A percentile compares a stretch with the other conserved stretches of the same genome.
These are phyloP conservation scores for Endocalyx cinctus DNA, from an alignment of 2,329 filamentous ascomycete genomes.

Conservation along the genomic window DNA sequence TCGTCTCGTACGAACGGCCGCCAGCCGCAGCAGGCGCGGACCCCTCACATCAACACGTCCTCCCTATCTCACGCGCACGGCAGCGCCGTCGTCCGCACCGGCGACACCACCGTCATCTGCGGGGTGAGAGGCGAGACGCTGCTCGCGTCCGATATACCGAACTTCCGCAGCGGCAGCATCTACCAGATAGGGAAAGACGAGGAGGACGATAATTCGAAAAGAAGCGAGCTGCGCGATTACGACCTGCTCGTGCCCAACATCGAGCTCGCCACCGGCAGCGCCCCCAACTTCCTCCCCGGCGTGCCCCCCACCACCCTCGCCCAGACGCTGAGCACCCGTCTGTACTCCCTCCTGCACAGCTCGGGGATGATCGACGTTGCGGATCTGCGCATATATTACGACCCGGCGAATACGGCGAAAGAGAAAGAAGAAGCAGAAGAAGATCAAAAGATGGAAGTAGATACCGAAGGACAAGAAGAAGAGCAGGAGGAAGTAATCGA, in stretches of 20 bases:
- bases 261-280: constrained; percentile 85
- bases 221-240: constrained; percentile 51
- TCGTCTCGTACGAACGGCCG: constrained; percentile 80
- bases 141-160: constrained; percentile 67
- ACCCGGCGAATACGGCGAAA: constrained; percentile 19
- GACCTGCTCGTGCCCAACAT: constrained; percentile 89
- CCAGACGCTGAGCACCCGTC: constrained; percentile 77
- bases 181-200: constrained; percentile 27
- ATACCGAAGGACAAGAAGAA: constrained; percentile 15
- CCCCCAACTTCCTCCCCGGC: constrained; percentile 79
- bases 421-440: constrained; percentile 21
- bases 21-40: constrained; percentile 61
- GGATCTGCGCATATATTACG: constrained; percentile 66
- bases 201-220: constrained; percentile 25
- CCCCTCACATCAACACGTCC: constrained; percentile 72
- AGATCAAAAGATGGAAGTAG: constrained; percentile 31
- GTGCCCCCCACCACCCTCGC: constrained; percentile 74
- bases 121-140: constrained; percentile 86
- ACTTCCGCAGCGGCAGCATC: too few species aligned
- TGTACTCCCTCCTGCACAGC: constrained; percentile 71
- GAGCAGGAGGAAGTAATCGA: constrained; percentile 19
- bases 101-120: constrained; percentile 92
- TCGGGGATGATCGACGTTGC: constrained; percentile 61
- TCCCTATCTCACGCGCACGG: constrained; percentile 87
- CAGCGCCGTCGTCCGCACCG: constrained; percentile 80